A percentile compares a stretch with the other conserved stretches of the same genome.
Evolutionary conservation across 768 basidiomycete genomes (phyloP).

Genomic region (Kwoniella pini): DNA sequence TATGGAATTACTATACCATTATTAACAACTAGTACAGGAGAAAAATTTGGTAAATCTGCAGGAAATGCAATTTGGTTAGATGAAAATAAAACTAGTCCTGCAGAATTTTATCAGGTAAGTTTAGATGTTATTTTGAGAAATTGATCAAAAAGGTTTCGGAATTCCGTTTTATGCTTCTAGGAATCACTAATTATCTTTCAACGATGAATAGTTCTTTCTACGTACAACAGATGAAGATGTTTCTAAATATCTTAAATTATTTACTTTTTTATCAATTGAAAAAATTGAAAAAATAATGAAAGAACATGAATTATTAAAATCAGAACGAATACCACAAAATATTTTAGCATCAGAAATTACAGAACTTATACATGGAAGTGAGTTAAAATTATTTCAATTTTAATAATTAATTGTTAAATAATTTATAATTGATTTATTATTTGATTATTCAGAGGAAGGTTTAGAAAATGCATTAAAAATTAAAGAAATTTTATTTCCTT

Average conservation of each 20-base stretch:
- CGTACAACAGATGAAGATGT: constrained; percentile 78
- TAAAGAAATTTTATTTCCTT: constrained; percentile 58
- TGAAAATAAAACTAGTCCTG: constrained; percentile 71
- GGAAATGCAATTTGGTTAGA: constrained; percentile 96
- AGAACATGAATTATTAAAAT: constrained; percentile 61
- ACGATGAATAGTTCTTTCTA: constrained; percentile 75
- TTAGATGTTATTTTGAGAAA: neutral
- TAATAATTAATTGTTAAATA: constrained; percentile 2
- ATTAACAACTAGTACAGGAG: constrained; percentile 80
- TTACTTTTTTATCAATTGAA: constrained; percentile 70
- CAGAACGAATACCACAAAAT: constrained; percentile 59
- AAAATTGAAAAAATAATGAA: constrained; percentile 64
- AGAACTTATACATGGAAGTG: constrained; percentile 64
- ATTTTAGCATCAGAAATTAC: constrained; percentile 65
- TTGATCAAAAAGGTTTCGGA: neutral
- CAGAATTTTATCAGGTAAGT: constrained; percentile 90
- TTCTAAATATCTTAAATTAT: constrained; percentile 72
- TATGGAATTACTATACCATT: constrained; percentile 93
- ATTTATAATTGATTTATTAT: neutral
- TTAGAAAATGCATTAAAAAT: constrained; percentile 42
- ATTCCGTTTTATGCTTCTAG: neutral
- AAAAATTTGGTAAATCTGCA: constrained; percentile 96
- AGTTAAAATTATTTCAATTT: constrained; percentile 29
- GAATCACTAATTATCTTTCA: neutral
- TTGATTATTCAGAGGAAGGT: neutral